Conservation (phyloP, 75 land plant species). For the Ceratopteris richardii region DNA sequence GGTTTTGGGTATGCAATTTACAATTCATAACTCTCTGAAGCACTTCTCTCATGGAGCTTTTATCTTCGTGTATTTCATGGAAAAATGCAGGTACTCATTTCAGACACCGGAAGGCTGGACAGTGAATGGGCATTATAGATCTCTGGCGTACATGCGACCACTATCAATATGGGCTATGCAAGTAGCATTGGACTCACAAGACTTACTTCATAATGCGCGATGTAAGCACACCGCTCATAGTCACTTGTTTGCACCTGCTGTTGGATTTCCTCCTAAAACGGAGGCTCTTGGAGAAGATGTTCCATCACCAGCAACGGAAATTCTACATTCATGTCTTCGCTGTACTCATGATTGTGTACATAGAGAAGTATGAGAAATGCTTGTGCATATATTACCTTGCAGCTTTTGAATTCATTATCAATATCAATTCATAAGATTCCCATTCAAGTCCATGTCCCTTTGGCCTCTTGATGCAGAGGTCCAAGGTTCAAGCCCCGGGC, state of each 20-base stretch:
- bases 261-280: neutral
- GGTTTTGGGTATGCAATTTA: conserved; percentile 64
- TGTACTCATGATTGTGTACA: neutral
- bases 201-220: no score
- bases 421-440: no score
- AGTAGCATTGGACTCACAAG: conserved; percentile 61
- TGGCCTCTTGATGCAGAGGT: no score
- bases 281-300: neutral
- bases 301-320: neutral
- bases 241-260: neutral
- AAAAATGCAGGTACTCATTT: conserved; percentile 57
- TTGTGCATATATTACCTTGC: no score
- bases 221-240: neutral
- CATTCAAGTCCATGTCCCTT: no score
- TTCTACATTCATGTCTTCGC: neutral
- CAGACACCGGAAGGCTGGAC: conserved; percentile 99
- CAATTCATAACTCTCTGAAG: no score
- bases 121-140: conserved; percentile 75
- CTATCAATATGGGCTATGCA: conserved; percentile 99
- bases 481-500: no score
- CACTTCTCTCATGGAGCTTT: no score
- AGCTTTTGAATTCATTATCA: no score
- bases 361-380: no score
- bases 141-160: conserved; percentile 92
- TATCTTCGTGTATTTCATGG: no score